Conservation (phyloP, 805 yeast genomes). For the Metschnikowia borealis region DNA sequence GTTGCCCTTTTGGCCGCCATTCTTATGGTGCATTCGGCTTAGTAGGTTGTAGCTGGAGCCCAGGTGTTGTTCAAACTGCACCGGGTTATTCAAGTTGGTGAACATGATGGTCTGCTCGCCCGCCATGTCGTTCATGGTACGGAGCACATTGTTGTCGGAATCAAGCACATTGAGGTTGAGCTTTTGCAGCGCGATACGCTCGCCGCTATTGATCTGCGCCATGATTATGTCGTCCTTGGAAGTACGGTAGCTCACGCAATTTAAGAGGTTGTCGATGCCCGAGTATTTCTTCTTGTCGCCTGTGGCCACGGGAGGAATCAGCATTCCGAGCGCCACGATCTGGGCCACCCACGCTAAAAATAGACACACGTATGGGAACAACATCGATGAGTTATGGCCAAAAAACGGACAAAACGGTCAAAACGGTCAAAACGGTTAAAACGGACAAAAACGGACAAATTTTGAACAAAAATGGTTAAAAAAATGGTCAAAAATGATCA, state of each 20-base stretch:
- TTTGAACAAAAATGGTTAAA: no score
- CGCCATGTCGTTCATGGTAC: conserved; percentile 28
- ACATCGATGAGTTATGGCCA: no score
- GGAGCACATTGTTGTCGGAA: conserved; percentile 31
- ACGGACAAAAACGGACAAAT: no score
- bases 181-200: conserved; percentile 28
- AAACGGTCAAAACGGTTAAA: no score
- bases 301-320: conserved; percentile 29
- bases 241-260: conserved; percentile 37
- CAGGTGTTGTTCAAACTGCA: conserved; percentile 14
- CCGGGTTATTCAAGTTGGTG: conserved; percentile 33
- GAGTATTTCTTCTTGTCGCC: conserved; percentile 30
- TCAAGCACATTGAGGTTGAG: conserved; percentile 37
- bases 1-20: conserved; percentile 7
- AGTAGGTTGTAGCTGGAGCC: background rate
- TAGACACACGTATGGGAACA: background rate
- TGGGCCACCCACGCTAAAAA: conserved; percentile 1
- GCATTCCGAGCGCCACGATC: conserved; percentile 28
- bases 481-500: no score
- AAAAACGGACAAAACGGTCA: no score
- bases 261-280: conserved; percentile 25
- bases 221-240: conserved; percentile 35
- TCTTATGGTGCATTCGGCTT: background rate
- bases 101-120: conserved; percentile 33
- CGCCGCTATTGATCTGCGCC: conserved; percentile 31